These are phyloP conservation scores for Wickerhamiella sorbophila DNA, from an alignment of 805 yeast genomes.

Conservation along the genomic window DNA sequence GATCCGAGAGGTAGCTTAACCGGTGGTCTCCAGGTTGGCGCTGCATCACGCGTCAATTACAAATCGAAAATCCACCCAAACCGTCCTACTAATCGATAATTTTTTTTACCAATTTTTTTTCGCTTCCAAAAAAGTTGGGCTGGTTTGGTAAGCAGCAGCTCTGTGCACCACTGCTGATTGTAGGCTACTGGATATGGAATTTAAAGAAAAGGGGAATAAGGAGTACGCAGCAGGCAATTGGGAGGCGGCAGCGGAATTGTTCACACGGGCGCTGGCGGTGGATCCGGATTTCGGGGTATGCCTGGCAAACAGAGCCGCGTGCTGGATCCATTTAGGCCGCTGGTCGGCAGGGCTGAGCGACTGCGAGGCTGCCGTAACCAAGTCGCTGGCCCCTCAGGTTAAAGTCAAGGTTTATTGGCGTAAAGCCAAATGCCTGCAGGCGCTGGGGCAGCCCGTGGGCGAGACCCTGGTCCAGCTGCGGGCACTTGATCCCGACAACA, in stretches of 20 bases:
- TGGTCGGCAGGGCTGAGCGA: conserved; percentile 12
- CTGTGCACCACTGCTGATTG: no score
- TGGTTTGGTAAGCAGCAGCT: not conserved
- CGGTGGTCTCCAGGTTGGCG: conserved; percentile 11
- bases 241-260: conserved; percentile 9
- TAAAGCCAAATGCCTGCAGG: conserved; percentile 11
- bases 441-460: conserved; percentile 6
- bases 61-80: not conserved
- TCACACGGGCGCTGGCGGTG: conserved; percentile 12
- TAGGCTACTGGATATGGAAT: conserved; percentile 8
- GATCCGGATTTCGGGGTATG: conserved; percentile 14
- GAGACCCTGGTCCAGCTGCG: conserved; percentile 11
- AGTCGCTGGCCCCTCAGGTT: conserved; percentile 3
- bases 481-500: conserved; percentile 12
- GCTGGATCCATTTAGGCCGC: conserved; percentile 11
- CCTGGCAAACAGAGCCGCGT: conserved; percentile 18
- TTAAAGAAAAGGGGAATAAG: conserved; percentile 12
- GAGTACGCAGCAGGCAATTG: conserved; percentile 7
- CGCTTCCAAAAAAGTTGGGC: not conserved
- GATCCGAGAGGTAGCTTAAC: conserved; percentile 7
- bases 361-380: conserved; percentile 11
- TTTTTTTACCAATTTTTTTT: not conserved
- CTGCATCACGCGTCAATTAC: conserved; percentile 7
- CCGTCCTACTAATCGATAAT: not conserved
- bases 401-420: conserved; percentile 13